Evolutionary conservation across 1,139 yeast genomes (phyloP), one percentile per base, ranked within the genome.

Genomic region (Saccharomyces hybrid): DNA sequence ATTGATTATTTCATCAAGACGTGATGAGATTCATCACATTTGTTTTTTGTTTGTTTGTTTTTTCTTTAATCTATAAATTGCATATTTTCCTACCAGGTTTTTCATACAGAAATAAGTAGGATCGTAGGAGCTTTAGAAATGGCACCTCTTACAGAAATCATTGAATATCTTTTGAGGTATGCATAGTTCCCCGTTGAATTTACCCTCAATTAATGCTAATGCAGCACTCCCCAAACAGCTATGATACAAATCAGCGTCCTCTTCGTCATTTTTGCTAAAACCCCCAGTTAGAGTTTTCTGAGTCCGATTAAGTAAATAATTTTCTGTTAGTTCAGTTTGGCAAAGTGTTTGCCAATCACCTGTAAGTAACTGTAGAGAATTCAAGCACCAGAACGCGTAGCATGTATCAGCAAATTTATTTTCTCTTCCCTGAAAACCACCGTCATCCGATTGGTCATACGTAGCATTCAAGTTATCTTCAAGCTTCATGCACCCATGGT

Each of bases 361-460:
- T 56, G 57, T 2, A 59, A 69, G 34, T 84, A 69, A 49, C 1
- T 68, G 67, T 56, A 90, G 72, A 8, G 89, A 75, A 1, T 82
- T 95, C 7, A 83, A 69, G 50, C 83, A 80, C 99, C 99, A 93
- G 78, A 91, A 93, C 7, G 88, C 81, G 69, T 93, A 93, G 71
- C 99, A 93, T 0, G 97, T 87, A 69, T 93, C 99, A 3, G 87
- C 86, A 52, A 78, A 79, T 68, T 93, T 93, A 67, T 90, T 89
- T 27, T 81, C 82, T 51, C 99, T 75, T 0, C 99, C 99, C 68
- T 90, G 89, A 68, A 89, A 86, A 0, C 95, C 96, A 1, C 97
- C 97, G 58, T 75, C 76, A 56, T 70, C 77, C 2, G 58, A 60
- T 2, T 48, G 60, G 57, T 70, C 73, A 11, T 57, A 60, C 47